Percentiles rank a stretch among this genome's conserved stretches.
These are phyloP conservation scores for Vitis labrusca DNA, from an alignment of 164 flowering plant species.

Conservation along the genomic window DNA sequence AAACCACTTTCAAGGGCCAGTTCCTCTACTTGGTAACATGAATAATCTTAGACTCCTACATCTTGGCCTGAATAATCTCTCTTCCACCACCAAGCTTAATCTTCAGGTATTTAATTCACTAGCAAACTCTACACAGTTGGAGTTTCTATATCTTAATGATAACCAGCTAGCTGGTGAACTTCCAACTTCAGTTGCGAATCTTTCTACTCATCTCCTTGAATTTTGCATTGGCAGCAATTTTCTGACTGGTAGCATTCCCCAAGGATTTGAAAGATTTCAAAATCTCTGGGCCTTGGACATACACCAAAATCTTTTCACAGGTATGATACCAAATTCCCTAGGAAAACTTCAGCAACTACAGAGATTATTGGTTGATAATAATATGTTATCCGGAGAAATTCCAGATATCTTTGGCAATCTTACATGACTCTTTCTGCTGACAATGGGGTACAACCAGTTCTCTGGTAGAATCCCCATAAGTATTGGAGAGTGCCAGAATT, in stretches of 20 bases:
- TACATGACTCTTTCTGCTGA: too few relatives aligned
- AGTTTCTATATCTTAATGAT: background rate
- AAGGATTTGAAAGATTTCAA: conserved; percentile 1
- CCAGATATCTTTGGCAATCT: too few relatives aligned
- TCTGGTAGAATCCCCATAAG: too few relatives aligned
- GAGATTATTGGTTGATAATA: too few relatives aligned
- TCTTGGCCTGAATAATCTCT: conserved; percentile 8
- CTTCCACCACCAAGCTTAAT: conserved; percentile 11
- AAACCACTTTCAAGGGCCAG: too few relatives aligned
- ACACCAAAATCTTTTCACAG: background rate
- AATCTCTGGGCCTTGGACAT: conserved; percentile 13
- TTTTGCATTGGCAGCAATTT: conserved; percentile 11
- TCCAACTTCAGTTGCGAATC: conserved; percentile 13
- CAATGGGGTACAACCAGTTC: too few relatives aligned
- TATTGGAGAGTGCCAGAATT: too few relatives aligned
- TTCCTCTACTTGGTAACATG: too few relatives aligned
- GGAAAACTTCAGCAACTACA: too few relatives aligned
- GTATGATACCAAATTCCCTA: too few relatives aligned
- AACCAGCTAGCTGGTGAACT: conserved; percentile 12
- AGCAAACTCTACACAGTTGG: conserved; percentile 4
- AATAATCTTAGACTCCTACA: too few relatives aligned
- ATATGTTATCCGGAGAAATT: too few relatives aligned
- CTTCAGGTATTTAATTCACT: conserved; percentile 9
- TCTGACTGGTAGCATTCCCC: conserved; percentile 6
- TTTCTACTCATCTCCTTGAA: conserved; percentile 9